Conservation (phyloP, 805 yeast genomes). For the Ogataea paraovalis region DNA sequence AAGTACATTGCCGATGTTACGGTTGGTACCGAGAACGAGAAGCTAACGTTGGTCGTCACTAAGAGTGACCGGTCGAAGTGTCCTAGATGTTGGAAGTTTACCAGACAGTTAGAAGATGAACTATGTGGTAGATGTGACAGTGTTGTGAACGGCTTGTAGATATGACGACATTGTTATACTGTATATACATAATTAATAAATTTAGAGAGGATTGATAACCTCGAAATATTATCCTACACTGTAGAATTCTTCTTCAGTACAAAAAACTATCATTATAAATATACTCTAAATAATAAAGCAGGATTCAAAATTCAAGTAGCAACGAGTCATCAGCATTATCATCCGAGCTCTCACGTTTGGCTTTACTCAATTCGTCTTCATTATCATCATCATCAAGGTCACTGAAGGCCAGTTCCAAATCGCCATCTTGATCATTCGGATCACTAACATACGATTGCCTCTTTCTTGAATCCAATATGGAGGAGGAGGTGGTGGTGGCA, state of each 20-base stretch:
- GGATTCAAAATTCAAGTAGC: not conserved
- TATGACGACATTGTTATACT: not conserved
- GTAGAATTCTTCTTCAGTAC: too few species aligned
- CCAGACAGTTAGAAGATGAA: slow-evolving; percentile 44
- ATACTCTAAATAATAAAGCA: not conserved
- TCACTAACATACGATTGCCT: too few species aligned
- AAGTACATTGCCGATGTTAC: slow-evolving; percentile 27
- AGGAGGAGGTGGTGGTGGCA: too few species aligned
- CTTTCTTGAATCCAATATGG: too few species aligned
- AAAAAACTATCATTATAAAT: not conserved
- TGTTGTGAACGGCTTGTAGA: slow-evolving; percentile 26
- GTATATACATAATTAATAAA: not conserved
- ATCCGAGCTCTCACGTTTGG: not conserved
- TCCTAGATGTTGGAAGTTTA: slow-evolving; percentile 92
- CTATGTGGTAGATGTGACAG: slow-evolving; percentile 65
- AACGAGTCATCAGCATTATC: not conserved
- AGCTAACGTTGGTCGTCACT: slow-evolving; percentile 34
- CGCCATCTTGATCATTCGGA: not conserved
- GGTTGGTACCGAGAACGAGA: slow-evolving; percentile 23
- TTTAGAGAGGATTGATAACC: too few species aligned
- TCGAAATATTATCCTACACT: too few species aligned
- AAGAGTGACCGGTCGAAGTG: slow-evolving; percentile 52
- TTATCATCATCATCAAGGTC: slow-evolving; percentile 1
- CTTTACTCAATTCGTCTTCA: not conserved
- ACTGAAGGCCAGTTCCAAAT: not conserved